Base-by-base conservation (phyloP, 108 stramenopile genomes). In the Phaeodactylum tricornutum region DNA sequence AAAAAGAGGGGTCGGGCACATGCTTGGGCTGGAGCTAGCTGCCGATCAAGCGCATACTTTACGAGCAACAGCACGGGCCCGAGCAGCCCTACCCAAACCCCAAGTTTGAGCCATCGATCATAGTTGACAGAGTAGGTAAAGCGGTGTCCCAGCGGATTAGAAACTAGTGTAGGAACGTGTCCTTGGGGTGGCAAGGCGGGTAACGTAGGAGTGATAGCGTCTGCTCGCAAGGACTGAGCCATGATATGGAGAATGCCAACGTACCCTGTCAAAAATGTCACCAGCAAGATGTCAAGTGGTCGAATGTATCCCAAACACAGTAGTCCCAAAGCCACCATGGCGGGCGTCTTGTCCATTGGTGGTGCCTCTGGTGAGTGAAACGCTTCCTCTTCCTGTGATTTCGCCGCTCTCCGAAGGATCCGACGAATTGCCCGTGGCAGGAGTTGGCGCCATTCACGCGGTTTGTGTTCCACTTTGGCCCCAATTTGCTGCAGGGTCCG, bases 101-200 rank as follows among this genome's bases (percentile, higher is more conserved):
- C 84, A 4, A 55, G 19, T 21, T 65, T 61, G 12, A 80, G 46
- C 84, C 84, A 85, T 22, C 27, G 27, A 7, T 61, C 54, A 49
- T 85, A 85, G 8, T 24, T 21, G 24, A 24, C 34, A 5, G 77
- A 79, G 24, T 52, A 23, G 21, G 51, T 32, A 30, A 69, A 55
- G 2, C 47, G 28, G 8, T 29, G 33, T 5, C 82, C 82, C 46
- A 85, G 27, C 12, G 83, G 83, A 57, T 80, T 85, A 17, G 64
- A 61, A 16, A 85, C 54, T 16, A 81, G 39, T 15, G 40, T 36
- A 1, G 83, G 83, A 26, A 85, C 83, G 42, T 85, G 83, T 26
- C 83, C 83, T 42, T 81, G 74, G 1, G 67, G 57, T 31, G 83
- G 83, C 1, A 77, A 25, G 0, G 74, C 64, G 24, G 83, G 79